phyloP scores from a whole-genome alignment of 345 rosid species.

The Mallotus nudiflorus region DNA sequence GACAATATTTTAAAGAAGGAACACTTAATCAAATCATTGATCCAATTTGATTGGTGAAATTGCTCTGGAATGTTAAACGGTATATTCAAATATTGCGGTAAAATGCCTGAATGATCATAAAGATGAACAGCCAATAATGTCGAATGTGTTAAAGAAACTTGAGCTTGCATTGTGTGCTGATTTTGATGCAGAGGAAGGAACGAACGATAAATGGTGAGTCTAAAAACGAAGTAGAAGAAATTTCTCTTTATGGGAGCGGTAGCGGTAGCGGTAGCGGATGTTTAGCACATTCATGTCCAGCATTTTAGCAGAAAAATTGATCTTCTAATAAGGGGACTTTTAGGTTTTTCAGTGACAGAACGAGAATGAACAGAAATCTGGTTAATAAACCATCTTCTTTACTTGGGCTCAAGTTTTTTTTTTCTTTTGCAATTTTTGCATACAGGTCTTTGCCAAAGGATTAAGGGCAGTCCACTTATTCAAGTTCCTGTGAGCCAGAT shows the following conservation, averaged over 20 bases:
- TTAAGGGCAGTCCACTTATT: not conserved
- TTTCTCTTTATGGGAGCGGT: too few relatives aligned
- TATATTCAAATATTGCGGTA: constrained; percentile 1
- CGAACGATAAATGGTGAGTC: not conserved
- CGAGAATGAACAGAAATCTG: not conserved
- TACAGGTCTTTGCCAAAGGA: not conserved
- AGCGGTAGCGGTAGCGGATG: too few relatives aligned
- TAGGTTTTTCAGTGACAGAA: not conserved
- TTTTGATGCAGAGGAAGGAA: not conserved
- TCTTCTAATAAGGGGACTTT: not conserved
- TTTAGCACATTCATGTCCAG: constrained; percentile 11
- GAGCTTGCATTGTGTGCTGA: constrained; percentile 6
- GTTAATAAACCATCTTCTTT: not conserved
- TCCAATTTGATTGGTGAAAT: constrained; percentile 13
- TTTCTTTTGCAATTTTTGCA: not conserved
- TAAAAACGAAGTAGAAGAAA: not conserved
- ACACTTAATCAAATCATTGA: constrained; percentile 13
- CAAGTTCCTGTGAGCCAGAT: not conserved
- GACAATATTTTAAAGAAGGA: constrained; percentile 1
- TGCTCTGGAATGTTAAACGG: constrained; percentile 10
- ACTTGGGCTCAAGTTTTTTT: not conserved
- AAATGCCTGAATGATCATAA: constrained; percentile 6
- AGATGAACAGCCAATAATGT: constrained; percentile 11
- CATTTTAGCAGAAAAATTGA: constrained; percentile 5
- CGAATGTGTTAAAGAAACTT: constrained; percentile 9